phyloP scores from a whole-genome alignment of 306 rosid genomes.

The Fagus sylvatica region DNA sequence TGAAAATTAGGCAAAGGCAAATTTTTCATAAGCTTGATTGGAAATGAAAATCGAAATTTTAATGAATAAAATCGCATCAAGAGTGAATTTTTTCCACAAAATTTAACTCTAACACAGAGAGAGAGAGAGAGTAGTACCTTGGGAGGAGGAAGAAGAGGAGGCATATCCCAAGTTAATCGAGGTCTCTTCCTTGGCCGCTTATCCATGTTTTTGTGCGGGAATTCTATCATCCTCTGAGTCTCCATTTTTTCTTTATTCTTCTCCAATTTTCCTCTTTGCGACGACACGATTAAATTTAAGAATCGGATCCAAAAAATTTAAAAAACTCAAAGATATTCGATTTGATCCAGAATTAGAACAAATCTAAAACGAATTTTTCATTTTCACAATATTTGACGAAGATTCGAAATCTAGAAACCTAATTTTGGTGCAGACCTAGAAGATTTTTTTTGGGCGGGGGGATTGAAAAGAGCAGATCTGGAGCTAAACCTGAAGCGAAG shows the following conservation, averaged over 20 bases:
- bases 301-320: slow-evolving; percentile 13
- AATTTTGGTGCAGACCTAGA: not conserved
- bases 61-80: too few relatives aligned
- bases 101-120: not conserved
- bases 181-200: slow-evolving; percentile 77
- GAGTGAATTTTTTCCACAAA: too few relatives aligned
- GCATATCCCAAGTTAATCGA: slow-evolving; percentile 77
- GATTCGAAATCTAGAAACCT: not conserved
- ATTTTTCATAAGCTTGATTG: too few relatives aligned
- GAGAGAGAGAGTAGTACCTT: slow-evolving; percentile 38
- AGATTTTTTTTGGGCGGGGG: too few relatives aligned
- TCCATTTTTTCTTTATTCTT: slow-evolving; percentile 48
- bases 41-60: too few relatives aligned
- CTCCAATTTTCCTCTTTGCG: slow-evolving; percentile 1
- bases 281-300: slow-evolving; percentile 9
- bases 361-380: not conserved
- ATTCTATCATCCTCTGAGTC: slow-evolving; percentile 69
- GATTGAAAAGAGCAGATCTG: not conserved
- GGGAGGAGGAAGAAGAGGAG: slow-evolving; percentile 59
- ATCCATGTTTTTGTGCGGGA: slow-evolving; percentile 71
- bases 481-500: not conserved
- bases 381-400: not conserved
- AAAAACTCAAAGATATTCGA: slow-evolving; percentile 9
- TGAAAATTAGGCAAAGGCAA: too few relatives aligned
- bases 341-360: not conserved